phyloP scores from a whole-genome alignment of 257 asterid species.

The Dorcoceras hygrometricum region DNA sequence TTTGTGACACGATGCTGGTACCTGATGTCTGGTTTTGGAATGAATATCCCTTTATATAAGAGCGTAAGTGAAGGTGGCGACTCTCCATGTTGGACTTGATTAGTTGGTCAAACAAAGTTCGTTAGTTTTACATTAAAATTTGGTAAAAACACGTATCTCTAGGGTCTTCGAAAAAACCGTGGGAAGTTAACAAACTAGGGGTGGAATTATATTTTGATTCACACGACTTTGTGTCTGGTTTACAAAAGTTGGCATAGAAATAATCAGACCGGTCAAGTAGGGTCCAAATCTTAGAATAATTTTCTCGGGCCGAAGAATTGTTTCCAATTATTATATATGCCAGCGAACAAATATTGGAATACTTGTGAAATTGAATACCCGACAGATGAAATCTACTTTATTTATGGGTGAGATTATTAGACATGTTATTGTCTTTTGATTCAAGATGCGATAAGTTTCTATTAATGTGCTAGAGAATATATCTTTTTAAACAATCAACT shows the following conservation, averaged over 20 bases:
- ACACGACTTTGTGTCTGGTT: conserved; percentile 18
- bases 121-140: background rate
- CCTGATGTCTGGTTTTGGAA: background rate
- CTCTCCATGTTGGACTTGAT: conserved; percentile 24
- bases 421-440: too few species aligned
- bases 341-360: conserved; percentile 28
- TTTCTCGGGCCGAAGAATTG: conserved; percentile 13
- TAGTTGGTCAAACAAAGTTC: conserved; percentile 15
- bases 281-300: conserved; percentile 26
- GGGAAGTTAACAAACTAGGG: conserved; percentile 18
- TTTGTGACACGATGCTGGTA: background rate
- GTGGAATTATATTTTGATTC: conserved; percentile 5
- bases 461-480: too few species aligned
- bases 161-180: conserved; percentile 18
- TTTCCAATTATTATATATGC: background rate
- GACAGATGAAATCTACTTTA: too few species aligned
- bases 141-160: background rate
- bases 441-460: too few species aligned
- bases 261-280: conserved; percentile 17
- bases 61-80: background rate
- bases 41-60: conserved; percentile 9
- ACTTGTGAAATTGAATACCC: background rate
- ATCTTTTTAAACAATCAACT: too few species aligned
- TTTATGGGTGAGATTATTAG: too few species aligned
- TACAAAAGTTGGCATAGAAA: conserved; percentile 19